Percentiles rank a stretch among this genome's conserved stretches.
Conservation (phyloP, 352 stramenopile genomes). For the Phytophthora vignae region DNA sequence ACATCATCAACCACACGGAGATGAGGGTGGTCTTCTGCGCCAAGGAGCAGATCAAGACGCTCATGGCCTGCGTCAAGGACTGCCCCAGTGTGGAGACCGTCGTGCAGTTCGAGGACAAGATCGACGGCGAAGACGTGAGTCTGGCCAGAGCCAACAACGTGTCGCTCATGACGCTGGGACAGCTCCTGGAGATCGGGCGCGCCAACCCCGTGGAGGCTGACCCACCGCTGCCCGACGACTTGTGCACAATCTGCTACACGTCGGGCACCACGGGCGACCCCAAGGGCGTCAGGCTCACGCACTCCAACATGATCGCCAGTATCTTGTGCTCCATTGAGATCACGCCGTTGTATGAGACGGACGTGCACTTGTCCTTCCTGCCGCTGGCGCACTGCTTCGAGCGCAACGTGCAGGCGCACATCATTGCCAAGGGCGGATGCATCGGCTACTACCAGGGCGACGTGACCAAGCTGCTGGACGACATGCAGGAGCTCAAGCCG, state of each 20-base stretch:
- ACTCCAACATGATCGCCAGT: slow-evolving; percentile 51
- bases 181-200: slow-evolving; percentile 52
- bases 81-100: slow-evolving; percentile 63
- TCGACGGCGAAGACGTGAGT: slow-evolving; percentile 50
- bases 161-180: slow-evolving; percentile 50
- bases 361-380: slow-evolving; percentile 93
- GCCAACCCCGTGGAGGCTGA: slow-evolving; percentile 59
- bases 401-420: slow-evolving; percentile 58
- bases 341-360: slow-evolving; percentile 31
- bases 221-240: slow-evolving; percentile 37
- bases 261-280: slow-evolving; percentile 57
- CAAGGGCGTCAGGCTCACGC: slow-evolving; percentile 61
- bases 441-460: slow-evolving; percentile 95
- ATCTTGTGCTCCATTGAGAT: slow-evolving; percentile 42
- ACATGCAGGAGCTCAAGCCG: slow-evolving; percentile 90
- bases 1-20: slow-evolving; percentile 85
- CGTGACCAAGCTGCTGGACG: slow-evolving; percentile 90
- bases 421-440: slow-evolving; percentile 74
- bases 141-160: slow-evolving; percentile 51
- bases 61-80: slow-evolving; percentile 62
- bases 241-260: slow-evolving; percentile 73
- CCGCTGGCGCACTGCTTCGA: slow-evolving; percentile 96
- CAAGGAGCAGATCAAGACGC: slow-evolving; percentile 65
- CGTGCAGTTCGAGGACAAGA: slow-evolving; percentile 67
- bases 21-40: slow-evolving; percentile 80